These are phyloP conservation scores for Rhizophagus prolifer DNA, from an alignment of 192 early-diverging fungal species.

Conservation along the genomic window DNA sequence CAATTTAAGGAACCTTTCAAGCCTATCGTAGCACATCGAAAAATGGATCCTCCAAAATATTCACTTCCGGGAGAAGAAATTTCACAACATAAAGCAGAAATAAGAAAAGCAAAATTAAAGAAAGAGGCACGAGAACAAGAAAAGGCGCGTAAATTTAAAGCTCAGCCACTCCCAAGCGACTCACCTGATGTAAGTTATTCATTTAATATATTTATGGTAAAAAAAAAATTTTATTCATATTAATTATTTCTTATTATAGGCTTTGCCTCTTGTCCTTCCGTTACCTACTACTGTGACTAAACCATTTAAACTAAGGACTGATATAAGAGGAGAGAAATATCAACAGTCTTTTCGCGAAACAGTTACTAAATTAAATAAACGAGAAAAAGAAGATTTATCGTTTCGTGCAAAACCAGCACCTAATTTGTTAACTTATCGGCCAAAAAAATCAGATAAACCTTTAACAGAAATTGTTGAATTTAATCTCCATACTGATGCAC, in stretches of 20 bases:
- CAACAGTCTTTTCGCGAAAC: slow-evolving; percentile 8
- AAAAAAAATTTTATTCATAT: not conserved
- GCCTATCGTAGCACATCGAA: no score
- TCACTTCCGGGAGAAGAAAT: no score
- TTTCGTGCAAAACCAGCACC: slow-evolving; percentile 16
- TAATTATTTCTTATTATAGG: not conserved
- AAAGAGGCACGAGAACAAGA: not conserved
- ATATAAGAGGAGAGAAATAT: slow-evolving; percentile 19
- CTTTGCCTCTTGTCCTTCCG: not conserved
- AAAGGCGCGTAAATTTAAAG: slow-evolving; percentile 5
- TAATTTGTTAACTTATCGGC: not conserved
- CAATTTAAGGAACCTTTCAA: no score
- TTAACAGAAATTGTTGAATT: slow-evolving; percentile 16
- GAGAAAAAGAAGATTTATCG: slow-evolving; percentile 1
- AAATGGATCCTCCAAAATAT: no score
- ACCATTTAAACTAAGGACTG: slow-evolving; percentile 16
- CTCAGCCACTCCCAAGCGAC: slow-evolving; percentile 8
- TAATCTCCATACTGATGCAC: not conserved
- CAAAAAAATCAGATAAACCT: not conserved
- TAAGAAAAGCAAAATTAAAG: no score
- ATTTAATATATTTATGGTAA: not conserved
- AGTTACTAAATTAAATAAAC: not conserved
- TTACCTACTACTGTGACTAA: slow-evolving; percentile 9
- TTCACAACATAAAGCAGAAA: no score
- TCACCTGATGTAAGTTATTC: slow-evolving; percentile 10